Conservation (phyloP, 352 stramenopile species). For the Pythium myriotylum region DNA sequence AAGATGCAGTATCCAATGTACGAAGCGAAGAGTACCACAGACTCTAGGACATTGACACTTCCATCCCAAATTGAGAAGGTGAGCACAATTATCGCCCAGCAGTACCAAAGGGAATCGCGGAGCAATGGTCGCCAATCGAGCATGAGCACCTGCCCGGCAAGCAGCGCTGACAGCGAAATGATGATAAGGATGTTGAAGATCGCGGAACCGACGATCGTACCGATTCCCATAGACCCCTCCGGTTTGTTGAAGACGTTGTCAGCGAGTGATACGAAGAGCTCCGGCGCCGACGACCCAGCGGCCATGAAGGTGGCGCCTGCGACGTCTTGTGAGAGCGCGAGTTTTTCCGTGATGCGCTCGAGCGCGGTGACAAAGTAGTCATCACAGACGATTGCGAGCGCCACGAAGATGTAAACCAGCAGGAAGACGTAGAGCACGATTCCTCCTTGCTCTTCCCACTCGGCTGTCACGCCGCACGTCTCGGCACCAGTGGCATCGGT, state of each 20-base stretch:
- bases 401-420: conserved; percentile 82
- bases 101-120: conserved; percentile 84
- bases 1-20: conserved; percentile 77
- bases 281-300: conserved; percentile 75
- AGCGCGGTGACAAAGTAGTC: conserved; percentile 87
- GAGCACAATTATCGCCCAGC: conserved; percentile 56
- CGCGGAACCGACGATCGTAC: conserved; percentile 85
- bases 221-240: conserved; percentile 64
- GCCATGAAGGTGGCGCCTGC: conserved; percentile 87
- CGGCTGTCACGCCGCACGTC: conserved; percentile 35
- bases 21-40: conserved; percentile 62
- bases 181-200: conserved; percentile 91
- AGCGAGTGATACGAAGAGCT: conserved; percentile 78
- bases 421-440: conserved; percentile 63
- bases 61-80: conserved; percentile 65
- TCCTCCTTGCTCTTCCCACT: conserved; percentile 59
- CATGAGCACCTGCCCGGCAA: conserved; percentile 59
- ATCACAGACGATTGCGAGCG: conserved; percentile 87
- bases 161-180: conserved; percentile 74
- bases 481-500: conserved; percentile 23
- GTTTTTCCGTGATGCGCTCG: conserved; percentile 69
- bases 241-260: conserved; percentile 81
- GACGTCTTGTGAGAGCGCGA: conserved; percentile 73
- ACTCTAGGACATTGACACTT: conserved; percentile 58
- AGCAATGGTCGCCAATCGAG: conserved; percentile 81